phyloP scores from a whole-genome alignment of 1,139 yeast species.

The Diutina rugosa region DNA sequence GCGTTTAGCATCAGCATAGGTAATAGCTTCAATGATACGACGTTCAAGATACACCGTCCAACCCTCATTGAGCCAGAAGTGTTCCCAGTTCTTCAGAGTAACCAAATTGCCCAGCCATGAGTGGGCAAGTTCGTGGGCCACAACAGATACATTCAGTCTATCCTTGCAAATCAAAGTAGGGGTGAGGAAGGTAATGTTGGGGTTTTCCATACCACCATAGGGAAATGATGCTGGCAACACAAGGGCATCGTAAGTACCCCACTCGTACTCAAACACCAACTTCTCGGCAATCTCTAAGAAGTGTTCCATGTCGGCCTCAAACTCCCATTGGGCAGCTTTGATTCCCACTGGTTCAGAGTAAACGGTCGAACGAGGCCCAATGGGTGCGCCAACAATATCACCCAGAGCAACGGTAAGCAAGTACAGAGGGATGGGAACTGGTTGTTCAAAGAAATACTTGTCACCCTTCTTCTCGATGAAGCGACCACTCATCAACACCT shows the following conservation, averaged over 20 bases:
- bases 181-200: constrained; percentile 82
- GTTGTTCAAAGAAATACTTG: constrained; percentile 45
- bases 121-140: constrained; percentile 88
- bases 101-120: constrained; percentile 89
- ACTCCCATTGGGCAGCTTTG: constrained; percentile 64
- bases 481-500: constrained; percentile 63
- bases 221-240: constrained; percentile 80
- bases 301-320: constrained; percentile 65
- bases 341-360: constrained; percentile 67
- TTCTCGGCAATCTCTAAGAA: constrained; percentile 73
- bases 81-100: constrained; percentile 86
- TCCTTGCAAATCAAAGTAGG: constrained; percentile 85
- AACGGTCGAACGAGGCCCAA: constrained; percentile 82
- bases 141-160: constrained; percentile 73
- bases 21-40: constrained; percentile 62
- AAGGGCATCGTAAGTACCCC: constrained; percentile 74
- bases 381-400: constrained; percentile 49
- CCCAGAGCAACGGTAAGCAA: constrained; percentile 82
- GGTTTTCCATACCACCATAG: constrained; percentile 94
- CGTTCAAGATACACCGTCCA: constrained; percentile 92
- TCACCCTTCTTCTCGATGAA: constrained; percentile 17
- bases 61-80: constrained; percentile 91
- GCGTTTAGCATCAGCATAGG: constrained; percentile 17
- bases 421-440: constrained; percentile 78
- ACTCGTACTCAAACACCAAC: constrained; percentile 71